Percentiles rank a stretch among this genome's conserved stretches.
These are phyloP conservation scores for Fusarium citri DNA, from an alignment of 2,329 filamentous ascomycete genomes.

Conservation along the genomic window DNA sequence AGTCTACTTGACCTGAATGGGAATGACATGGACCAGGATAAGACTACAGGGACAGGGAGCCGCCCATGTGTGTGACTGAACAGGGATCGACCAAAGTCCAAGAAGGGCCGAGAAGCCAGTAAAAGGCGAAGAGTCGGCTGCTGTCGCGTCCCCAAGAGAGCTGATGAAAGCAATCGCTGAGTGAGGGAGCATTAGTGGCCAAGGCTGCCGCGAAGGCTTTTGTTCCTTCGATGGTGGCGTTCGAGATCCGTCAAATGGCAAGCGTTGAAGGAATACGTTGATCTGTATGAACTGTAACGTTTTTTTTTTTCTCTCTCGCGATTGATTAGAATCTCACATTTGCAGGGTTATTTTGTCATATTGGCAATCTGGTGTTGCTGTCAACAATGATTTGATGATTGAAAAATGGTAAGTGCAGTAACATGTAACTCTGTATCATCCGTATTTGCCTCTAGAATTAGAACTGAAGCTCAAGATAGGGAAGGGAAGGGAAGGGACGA, in stretches of 20 bases:
- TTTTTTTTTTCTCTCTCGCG: no score
- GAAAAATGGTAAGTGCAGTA: not conserved
- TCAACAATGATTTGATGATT: not conserved
- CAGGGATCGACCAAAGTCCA: conserved; percentile 23
- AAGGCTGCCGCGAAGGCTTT: conserved; percentile 25
- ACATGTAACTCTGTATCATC: not conserved
- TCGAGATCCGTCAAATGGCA: conserved; percentile 18
- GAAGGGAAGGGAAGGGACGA: not conserved
- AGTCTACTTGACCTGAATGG: conserved; percentile 16
- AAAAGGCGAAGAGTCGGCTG: conserved; percentile 31
- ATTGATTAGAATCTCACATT: conserved; percentile 6
- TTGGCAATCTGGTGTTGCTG: not conserved
- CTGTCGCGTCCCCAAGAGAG: conserved; percentile 27
- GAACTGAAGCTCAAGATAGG: not conserved
- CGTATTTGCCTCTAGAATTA: not conserved
- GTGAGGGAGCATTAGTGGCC: conserved; percentile 26
- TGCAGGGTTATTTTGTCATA: not conserved
- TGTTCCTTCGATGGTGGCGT: conserved; percentile 15
- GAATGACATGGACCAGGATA: conserved; percentile 30
- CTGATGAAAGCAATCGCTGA: conserved; percentile 6
- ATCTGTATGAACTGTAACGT: conserved; percentile 14
- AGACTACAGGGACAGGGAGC: conserved; percentile 2
- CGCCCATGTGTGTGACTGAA: conserved; percentile 29
- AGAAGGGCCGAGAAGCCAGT: conserved; percentile 48
- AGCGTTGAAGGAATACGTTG: conserved; percentile 21